Conservation (phyloP, 768 basidiomycete species). For the Rhizopogon salebrosus region DNA sequence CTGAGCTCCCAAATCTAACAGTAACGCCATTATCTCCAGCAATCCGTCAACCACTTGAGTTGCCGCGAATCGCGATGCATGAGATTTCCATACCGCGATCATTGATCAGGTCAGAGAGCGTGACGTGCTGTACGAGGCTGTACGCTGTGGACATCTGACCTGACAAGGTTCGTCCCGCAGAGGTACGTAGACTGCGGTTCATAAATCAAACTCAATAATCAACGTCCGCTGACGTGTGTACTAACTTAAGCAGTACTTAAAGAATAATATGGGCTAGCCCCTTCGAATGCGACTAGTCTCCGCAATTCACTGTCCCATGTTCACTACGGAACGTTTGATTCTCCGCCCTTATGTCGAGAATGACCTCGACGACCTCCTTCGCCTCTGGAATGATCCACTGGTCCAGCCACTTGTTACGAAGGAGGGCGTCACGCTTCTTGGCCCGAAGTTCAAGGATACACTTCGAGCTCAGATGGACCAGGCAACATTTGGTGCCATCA, state of each 20-base stretch:
- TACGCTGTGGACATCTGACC: no score
- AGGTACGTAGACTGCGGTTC: background rate
- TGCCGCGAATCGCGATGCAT: no score
- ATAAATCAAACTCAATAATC: background rate
- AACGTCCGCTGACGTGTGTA: background rate
- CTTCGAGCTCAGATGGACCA: conserved; percentile 18
- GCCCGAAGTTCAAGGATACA: conserved; percentile 12
- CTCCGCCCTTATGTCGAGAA: conserved; percentile 28
- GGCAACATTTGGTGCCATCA: conserved; percentile 23
- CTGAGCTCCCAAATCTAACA: background rate
- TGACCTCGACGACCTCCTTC: conserved; percentile 26
- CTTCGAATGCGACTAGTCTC: background rate
- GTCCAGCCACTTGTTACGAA: conserved; percentile 18
- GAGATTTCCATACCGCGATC: background rate
- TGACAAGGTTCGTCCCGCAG: no score
- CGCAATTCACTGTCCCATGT: conserved; percentile 9
- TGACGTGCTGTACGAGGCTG: background rate
- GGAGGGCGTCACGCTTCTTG: conserved; percentile 9
- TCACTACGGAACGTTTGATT: conserved; percentile 28
- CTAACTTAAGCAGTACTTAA: background rate
- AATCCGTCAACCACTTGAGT: background rate
- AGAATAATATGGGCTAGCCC: background rate
- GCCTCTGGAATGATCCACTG: conserved; percentile 25
- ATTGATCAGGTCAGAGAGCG: background rate
- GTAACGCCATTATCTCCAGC: no score